Base-by-base conservation (phyloP, 2,329 filamentous ascomycete genomes). In the Microcera coccophila region DNA sequence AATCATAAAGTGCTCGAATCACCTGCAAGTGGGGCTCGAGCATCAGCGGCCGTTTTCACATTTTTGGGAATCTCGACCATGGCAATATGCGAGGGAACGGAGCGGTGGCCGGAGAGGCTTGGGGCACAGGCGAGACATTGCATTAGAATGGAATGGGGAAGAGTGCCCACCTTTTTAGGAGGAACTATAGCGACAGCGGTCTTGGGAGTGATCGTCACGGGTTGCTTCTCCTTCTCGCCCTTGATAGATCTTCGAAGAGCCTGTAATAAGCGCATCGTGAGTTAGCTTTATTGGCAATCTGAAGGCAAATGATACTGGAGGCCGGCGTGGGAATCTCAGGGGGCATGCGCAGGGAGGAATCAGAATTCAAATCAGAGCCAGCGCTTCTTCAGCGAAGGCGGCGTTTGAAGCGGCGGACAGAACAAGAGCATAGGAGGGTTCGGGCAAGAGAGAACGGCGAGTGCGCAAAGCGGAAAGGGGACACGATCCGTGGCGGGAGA, bases 1-100 rank as follows among this genome's bases (percentile, higher is more conserved):
- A 95, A 67, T 94, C 88, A 76, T 95, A 95, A 45, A 96, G 84
- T 21, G 93, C 93, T 74, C 91, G 90, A 67, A 98, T 98, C 48
- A 98, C 90, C 90, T 96, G 40, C 20, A 45, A 26, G 17, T 41
- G 34, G 26, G 18, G 29, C 26, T 39, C 43, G 26, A 36, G 46
- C 37, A 47, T 59, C 44, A 58, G 55, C 46, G 44, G 42, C 39
- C 48, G 36, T 33, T 8, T 8, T 32, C 8, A 32, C 5, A 32
- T 10, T 15, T 44, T 38, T 41, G 32, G 33, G 39, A 41, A 41
- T 49, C 29, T 38, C 36, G 42, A 38, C 48, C 41, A 43, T 12
- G 42, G 46, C 39, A 40, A 42, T 8, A 44, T 45, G 53, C 45
- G 40, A 49, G 45, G 33, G 47, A 38, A 17, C 8, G 15, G 5